Base-by-base conservation (phyloP, 148 eudicot species). In the Rhododendron molle region DNA sequence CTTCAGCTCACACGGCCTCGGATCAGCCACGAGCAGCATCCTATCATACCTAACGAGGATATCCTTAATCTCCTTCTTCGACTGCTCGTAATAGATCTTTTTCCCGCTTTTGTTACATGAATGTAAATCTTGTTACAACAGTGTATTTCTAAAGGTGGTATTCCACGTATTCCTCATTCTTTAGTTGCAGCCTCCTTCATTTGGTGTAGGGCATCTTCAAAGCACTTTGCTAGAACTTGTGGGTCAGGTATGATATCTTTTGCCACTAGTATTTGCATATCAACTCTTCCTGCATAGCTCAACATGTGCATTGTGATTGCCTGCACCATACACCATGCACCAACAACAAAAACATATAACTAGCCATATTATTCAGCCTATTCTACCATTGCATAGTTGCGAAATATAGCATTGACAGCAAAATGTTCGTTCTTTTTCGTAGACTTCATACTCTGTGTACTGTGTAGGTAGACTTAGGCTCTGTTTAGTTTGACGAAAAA, bases 221-320 rank as follows among this genome's bases (percentile, higher is more conserved):
- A 93, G 76, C 94, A 96, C 58, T 88, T 87, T 7, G 93, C 98
- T 2, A 96, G n/a, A n/a, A n/a, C n/a, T n/a, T n/a, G n/a, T n/a
- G n/a, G n/a, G n/a, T n/a, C n/a, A n/a, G n/a, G n/a, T 54, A 94
- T 90, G 15, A 96, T 89, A 7, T 96, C 96, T 89, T 93, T 93
- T 3, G 98, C 96, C 4, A 93, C 98, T 67, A 90, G 78, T 20
- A 96, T 91, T 83, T 96, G 98, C 86, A 96, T 79, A 46, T 96
- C 93, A 3, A 91, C 98, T 65, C 87, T 88, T 44, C 93, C 98
- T 36, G 88, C 90, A 65, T 96, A 96, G 81, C 96, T 92, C 88
- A 94, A 86, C 94, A 96, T 87, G 77, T 92, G 93, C 91, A 94
- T 81, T 54, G 92, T 92, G 72, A 95, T 83, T 40, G 95, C 96